Conservation (phyloP, 306 rosid genomes). For the Carpinus fangiana region DNA sequence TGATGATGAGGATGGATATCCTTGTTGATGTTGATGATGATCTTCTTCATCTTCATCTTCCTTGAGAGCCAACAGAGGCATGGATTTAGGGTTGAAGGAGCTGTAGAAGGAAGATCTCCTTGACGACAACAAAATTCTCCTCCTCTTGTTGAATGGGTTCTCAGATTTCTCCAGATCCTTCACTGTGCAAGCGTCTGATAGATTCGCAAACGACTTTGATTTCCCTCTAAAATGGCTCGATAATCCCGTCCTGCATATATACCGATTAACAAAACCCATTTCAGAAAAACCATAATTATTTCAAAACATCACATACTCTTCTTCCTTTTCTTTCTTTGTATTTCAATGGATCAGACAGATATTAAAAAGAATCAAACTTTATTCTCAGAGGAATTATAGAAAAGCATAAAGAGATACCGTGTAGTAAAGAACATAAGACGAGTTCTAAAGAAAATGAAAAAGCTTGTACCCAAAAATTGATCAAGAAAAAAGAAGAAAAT, state of each 20-base stretch:
- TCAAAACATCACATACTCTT: background rate
- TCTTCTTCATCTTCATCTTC: conserved; percentile 46
- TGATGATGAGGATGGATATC: conserved; percentile 23
- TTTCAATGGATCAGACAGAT: background rate
- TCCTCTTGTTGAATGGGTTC: conserved; percentile 79
- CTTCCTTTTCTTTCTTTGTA: background rate
- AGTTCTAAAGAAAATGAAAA: too few relatives aligned
- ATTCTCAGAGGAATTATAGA: background rate
- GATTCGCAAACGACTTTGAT: conserved; percentile 78
- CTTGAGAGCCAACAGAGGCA: conserved; percentile 73
- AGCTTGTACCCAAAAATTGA: background rate
- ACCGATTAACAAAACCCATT: background rate
- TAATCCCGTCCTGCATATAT: conserved; percentile 72
- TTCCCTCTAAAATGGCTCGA: conserved; percentile 81
- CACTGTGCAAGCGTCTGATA: conserved; percentile 49
- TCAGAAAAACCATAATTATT: background rate
- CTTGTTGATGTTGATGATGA: conserved; percentile 19
- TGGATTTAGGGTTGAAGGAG: conserved; percentile 76
- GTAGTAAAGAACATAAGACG: too few relatives aligned
- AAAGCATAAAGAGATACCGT: background rate
- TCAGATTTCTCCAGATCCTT: conserved; percentile 71
- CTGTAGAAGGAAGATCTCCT: conserved; percentile 66
- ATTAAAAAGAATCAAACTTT: too few relatives aligned
- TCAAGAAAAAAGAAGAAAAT: background rate
- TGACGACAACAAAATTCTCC: conserved; percentile 56